Evolutionary conservation across 2,329 filamentous ascomycete species (phyloP), one percentile per base, ranked within the genome.

Genomic region (Mariannaea sp.): DNA sequence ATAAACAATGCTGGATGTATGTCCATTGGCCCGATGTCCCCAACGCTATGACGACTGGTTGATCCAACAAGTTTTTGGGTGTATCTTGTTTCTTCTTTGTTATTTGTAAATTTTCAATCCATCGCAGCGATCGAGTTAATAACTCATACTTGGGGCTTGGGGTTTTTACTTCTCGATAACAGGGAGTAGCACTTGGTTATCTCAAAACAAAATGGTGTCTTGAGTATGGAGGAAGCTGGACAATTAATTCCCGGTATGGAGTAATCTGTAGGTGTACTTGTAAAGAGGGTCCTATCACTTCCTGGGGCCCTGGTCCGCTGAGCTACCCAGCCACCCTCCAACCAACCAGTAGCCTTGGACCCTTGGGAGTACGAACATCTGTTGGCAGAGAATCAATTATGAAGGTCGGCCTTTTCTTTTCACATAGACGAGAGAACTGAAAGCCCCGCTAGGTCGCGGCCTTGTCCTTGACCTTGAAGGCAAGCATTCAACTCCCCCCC

Each of bases 21-120:
- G 62, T 62, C 62, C 57, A 65, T 65, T 65, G 62, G 62, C 29
- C 60, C 59, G 61, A 61, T 57, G 46, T n/a, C n/a, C n/a, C n/a
- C n/a, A n/a, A n/a, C 53, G 22, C 48, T 47, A 47, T 56, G 57
- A 47, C 44, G 29, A 41, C 30, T 55, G 42, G 54, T n/a, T 47
- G 49, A 39, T 19, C 51, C 47, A 10, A 19, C 16, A 42, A 62
- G 55, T 44, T 48, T 43, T 14, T 29, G 20, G 19, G 20, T 49
- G 49, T 38, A 6, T n/a, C 14, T 17, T 20, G 35, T 20, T 38
- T 38, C 35, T 20, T 6, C 9, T 38, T 19, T 19, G 35, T 33
- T n/a, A n/a, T n/a, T n/a, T n/a, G n/a, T n/a, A n/a, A n/a, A 24
- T 24, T 5, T 24, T 8, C 22, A 24, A 8, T 24, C 22, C 22